A percentile compares a stretch with the other conserved stretches of the same genome.
Evolutionary conservation across 768 basidiomycete species (phyloP).

Genomic region (Lentinula sp.): DNA sequence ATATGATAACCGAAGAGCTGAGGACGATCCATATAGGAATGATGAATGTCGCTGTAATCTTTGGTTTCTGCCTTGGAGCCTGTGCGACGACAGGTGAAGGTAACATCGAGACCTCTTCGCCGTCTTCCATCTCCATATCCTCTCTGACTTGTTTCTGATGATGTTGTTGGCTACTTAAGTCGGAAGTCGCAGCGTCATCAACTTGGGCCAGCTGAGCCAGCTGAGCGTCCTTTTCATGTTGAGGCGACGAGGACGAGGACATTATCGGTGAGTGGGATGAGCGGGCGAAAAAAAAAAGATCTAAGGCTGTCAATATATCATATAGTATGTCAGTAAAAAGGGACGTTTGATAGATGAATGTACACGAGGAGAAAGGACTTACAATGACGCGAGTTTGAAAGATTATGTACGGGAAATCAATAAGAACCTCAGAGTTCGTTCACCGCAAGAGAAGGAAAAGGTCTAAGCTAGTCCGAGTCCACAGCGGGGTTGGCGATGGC

Average conservation of each 20-base stretch:
- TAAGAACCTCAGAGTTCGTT: background rate
- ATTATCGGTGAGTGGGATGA: background rate
- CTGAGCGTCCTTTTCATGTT: background rate
- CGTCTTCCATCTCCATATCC: background rate
- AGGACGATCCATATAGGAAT: constrained; percentile 93
- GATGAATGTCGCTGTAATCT: constrained; percentile 60
- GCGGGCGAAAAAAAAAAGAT: background rate
- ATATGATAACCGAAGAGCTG: constrained; percentile 87
- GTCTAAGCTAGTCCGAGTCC: background rate
- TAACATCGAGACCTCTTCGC: constrained; percentile 24
- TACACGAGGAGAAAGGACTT: background rate
- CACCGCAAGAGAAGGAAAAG: background rate
- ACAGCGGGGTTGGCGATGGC: background rate
- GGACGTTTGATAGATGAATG: background rate
- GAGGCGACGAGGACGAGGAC: background rate
- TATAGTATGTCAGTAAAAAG: background rate
- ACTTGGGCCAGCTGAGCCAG: background rate
- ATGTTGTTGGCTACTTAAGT: background rate
- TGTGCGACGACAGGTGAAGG: constrained; percentile 53
- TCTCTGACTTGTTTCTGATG: background rate
- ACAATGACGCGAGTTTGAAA: background rate
- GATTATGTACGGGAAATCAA: background rate
- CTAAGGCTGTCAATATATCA: background rate
- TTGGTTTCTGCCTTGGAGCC: constrained; percentile 35
- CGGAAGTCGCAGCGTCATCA: background rate